Conservation (phyloP, 768 basidiomycete species). For the Mycena maculata region DNA sequence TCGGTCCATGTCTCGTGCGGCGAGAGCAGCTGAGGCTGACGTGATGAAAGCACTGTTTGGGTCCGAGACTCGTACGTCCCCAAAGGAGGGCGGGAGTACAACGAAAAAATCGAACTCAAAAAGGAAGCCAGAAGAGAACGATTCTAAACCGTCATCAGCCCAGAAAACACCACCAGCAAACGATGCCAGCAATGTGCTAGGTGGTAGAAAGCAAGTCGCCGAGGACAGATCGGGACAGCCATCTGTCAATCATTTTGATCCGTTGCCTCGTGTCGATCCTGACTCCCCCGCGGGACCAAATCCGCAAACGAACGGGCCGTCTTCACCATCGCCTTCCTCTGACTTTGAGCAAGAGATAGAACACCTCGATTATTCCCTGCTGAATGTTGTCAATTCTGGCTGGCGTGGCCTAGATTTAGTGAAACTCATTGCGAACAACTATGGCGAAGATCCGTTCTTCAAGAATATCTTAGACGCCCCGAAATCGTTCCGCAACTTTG, state of each 20-base stretch:
- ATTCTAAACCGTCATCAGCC: neutral
- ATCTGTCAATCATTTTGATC: no score
- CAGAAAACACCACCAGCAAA: neutral
- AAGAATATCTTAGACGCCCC: neutral
- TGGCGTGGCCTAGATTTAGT: neutral
- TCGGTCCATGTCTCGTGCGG: neutral
- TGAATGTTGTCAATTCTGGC: slow-evolving; percentile 2
- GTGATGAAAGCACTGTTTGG: neutral
- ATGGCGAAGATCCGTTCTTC: no score
- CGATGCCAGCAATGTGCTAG: neutral
- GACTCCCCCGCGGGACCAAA: neutral
- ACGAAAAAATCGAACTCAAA: neutral
- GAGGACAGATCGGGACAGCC: neutral
- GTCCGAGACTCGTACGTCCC: neutral
- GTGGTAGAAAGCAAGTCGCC: neutral
- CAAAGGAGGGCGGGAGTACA: neutral
- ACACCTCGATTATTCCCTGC: neutral
- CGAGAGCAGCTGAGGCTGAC: neutral
- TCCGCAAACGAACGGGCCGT: neutral
- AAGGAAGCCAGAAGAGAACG: neutral
- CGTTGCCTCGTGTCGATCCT: no score
- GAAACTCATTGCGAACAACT: neutral
- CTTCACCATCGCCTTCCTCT: neutral
- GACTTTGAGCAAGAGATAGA: neutral
- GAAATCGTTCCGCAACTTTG: neutral